phyloP scores from a whole-genome alignment of 345 rosid genomes.

The Tarenaya hassleriana region DNA sequence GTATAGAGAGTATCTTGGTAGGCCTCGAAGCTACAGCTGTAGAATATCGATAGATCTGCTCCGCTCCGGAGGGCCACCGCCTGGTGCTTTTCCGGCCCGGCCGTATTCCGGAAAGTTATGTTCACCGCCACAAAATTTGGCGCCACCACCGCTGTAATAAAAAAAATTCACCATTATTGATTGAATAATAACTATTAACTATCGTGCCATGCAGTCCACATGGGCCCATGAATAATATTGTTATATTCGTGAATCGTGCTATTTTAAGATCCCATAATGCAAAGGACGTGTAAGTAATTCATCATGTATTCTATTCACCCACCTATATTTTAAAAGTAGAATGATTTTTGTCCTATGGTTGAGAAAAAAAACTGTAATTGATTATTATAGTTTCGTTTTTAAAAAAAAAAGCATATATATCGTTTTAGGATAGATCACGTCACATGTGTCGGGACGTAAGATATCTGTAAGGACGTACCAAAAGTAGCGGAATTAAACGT shows the following conservation, averaged over 20 bases:
- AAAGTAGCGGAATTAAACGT: constrained; percentile 90
- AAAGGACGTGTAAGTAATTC: constrained; percentile 2
- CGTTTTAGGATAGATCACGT: constrained; percentile 16
- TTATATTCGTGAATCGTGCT: too few species aligned
- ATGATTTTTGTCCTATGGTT: constrained; percentile 16
- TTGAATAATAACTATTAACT: too few species aligned
- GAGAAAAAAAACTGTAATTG: constrained; percentile 12
- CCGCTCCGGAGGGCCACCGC: constrained; percentile 84
- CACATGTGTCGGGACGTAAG: constrained; percentile 2
- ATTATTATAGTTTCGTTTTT: constrained; percentile 13
- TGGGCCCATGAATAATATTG: too few species aligned
- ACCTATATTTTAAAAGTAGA: constrained; percentile 9
- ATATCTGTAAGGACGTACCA: constrained; percentile 31
- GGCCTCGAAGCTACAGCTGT: constrained; percentile 77
- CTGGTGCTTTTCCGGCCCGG: constrained; percentile 78
- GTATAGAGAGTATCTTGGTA: constrained; percentile 88
- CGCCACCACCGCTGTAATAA: constrained; percentile 63
- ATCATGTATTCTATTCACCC: constrained; percentile 16
- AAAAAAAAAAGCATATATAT: constrained; percentile 13
- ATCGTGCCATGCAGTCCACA: too few species aligned
- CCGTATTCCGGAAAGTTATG: constrained; percentile 84
- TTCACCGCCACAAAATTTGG: constrained; percentile 72
- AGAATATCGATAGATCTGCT: constrained; percentile 72
- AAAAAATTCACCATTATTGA: background rate
- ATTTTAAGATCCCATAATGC: too few species aligned